These are phyloP conservation scores for Kokia cookei DNA, from an alignment of 441 rosid species.

Conservation along the genomic window DNA sequence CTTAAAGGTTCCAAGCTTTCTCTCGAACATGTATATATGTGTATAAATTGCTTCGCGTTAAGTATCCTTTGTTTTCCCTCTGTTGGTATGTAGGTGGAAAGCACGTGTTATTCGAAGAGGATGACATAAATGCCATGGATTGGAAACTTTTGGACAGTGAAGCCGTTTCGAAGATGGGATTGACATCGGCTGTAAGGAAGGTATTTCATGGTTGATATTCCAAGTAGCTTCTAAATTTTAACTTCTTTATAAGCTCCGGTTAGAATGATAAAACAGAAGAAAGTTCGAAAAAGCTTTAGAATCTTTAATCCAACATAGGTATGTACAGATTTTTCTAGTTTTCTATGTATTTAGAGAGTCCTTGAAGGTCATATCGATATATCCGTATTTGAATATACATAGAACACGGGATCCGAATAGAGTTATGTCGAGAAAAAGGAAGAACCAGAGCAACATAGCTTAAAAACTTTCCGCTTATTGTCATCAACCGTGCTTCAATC, in stretches of 20 bases:
- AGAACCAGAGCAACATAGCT: background rate
- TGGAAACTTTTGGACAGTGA: constrained; percentile 60
- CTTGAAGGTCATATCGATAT: background rate
- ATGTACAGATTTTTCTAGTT: background rate
- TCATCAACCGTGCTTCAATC: background rate
- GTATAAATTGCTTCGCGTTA: background rate
- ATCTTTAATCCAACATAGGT: background rate
- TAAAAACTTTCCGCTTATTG: background rate
- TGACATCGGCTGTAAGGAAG: constrained; percentile 88
- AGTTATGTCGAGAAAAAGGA: background rate
- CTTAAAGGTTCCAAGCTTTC: constrained; percentile 48
- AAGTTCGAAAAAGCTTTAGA: background rate
- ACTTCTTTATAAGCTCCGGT: background rate
- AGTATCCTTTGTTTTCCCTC: background rate
- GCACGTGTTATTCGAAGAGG: constrained; percentile 27
- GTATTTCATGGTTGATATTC: constrained; percentile 24
- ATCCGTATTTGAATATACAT: background rate
- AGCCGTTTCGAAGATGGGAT: constrained; percentile 64
- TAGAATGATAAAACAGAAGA: background rate
- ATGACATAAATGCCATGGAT: constrained; percentile 21
- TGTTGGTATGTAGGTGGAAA: constrained; percentile 28
- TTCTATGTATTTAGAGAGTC: background rate
- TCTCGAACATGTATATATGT: background rate
- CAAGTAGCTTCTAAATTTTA: background rate
- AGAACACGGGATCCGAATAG: background rate